phyloP scores from a whole-genome alignment of 2,329 filamentous ascomycete species.

The Hypoxylon sp. region DNA sequence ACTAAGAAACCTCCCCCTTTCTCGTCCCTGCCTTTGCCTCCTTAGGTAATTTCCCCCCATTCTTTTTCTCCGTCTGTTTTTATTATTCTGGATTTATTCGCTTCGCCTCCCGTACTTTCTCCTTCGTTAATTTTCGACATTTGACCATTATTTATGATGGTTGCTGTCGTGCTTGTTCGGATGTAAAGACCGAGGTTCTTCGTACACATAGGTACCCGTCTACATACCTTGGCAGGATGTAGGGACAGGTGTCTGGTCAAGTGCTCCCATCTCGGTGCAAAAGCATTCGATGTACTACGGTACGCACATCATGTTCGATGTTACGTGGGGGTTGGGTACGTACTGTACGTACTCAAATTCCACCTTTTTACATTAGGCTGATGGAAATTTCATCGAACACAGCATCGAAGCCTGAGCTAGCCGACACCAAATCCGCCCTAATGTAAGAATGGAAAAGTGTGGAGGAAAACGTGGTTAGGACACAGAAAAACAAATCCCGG shows the following conservation, averaged over 20 bases:
- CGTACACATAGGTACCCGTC: background rate
- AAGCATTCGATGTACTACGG: conserved; percentile 26
- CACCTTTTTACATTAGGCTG: conserved; percentile 38
- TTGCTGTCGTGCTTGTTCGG: background rate
- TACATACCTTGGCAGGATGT: too few species aligned
- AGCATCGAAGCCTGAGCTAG: conserved; percentile 41
- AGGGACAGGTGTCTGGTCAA: conserved; percentile 12
- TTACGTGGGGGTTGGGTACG: conserved; percentile 37
- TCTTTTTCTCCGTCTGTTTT: conserved; percentile 8
- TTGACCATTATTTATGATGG: background rate
- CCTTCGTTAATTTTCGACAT: conserved; percentile 1
- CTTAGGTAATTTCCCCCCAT: conserved; percentile 23
- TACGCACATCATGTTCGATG: conserved; percentile 14
- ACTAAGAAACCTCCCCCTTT: conserved; percentile 25
- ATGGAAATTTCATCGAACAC: conserved; percentile 39
- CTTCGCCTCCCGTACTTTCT: background rate
- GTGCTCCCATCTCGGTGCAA: conserved; percentile 24
- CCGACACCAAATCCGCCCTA: conserved; percentile 27
- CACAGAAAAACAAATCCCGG: conserved; percentile 26
- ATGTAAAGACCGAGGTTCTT: conserved; percentile 1
- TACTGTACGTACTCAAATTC: conserved; percentile 21
- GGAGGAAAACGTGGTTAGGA: conserved; percentile 42
- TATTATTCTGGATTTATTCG: conserved; percentile 1
- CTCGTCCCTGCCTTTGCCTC: conserved; percentile 8
- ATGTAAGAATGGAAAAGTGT: conserved; percentile 34